These are phyloP conservation scores for Euphorbia lathyris DNA, from an alignment of 345 rosid genomes.

Conservation along the genomic window DNA sequence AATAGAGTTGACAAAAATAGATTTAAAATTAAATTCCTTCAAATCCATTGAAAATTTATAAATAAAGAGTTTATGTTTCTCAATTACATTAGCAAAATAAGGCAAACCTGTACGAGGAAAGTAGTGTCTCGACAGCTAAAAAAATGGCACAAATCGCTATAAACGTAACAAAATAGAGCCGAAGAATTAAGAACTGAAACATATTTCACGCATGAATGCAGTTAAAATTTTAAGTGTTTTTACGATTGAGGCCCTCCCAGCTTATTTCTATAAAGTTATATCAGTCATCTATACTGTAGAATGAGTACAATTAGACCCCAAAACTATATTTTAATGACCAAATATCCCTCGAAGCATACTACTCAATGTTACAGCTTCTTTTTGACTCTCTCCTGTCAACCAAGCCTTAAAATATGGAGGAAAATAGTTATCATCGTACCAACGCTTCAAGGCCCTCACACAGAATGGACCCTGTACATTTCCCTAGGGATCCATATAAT, in stretches of 20 bases:
- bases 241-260: not conserved
- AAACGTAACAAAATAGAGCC: too few relatives aligned
- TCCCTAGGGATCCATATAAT: constrained; percentile 67
- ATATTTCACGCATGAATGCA: too few relatives aligned
- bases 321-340: not conserved
- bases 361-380: constrained; percentile 42
- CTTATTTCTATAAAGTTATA: not conserved
- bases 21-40: too few relatives aligned
- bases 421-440: constrained; percentile 55
- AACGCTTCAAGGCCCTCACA: constrained; percentile 45
- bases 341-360: constrained; percentile 29
- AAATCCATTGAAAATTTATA: too few relatives aligned
- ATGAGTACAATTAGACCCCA: not conserved
- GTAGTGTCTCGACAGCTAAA: too few relatives aligned
- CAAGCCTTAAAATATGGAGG: constrained; percentile 58
- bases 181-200: too few relatives aligned
- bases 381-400: constrained; percentile 48
- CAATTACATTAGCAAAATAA: too few relatives aligned
- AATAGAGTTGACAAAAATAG: too few relatives aligned
- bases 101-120: too few relatives aligned
- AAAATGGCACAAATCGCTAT: too few relatives aligned
- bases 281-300: not conserved
- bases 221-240: not conserved
- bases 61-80: too few relatives aligned
- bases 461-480: constrained; percentile 64